Evolutionary conservation across 106 monocot genomes (phyloP).

Genomic region (Dioscorea dumetorum): DNA sequence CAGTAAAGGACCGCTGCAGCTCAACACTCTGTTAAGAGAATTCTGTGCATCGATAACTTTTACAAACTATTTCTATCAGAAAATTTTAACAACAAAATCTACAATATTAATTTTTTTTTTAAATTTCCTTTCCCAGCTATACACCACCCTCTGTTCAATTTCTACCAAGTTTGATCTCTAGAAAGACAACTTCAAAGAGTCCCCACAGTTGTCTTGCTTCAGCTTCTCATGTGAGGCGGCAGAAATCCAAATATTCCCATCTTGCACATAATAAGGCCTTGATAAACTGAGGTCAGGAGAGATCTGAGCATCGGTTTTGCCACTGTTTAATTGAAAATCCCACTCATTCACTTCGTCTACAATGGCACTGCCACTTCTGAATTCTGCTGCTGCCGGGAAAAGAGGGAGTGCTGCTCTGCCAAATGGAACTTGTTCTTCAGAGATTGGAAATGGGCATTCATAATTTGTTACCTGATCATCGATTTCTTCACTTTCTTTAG

Average conservation of each 20-base stretch:
- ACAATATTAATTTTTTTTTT: background rate
- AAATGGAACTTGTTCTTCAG: background rate
- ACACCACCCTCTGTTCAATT: background rate
- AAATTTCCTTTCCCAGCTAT: too few species aligned
- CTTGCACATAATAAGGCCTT: background rate
- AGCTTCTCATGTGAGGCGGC: background rate
- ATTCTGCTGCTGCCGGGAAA: background rate
- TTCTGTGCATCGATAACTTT: too few species aligned
- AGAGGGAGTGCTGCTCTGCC: background rate
- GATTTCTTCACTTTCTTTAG: too few species aligned
- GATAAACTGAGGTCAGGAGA: slow-evolving; percentile 4
- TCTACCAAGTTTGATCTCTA: background rate
- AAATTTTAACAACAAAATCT: background rate
- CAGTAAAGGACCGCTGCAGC: too few species aligned
- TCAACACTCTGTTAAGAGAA: too few species aligned
- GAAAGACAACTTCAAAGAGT: background rate
- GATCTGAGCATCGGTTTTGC: background rate
- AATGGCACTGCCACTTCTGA: background rate
- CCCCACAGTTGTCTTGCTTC: background rate
- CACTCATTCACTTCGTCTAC: background rate
- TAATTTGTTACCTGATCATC: too few species aligned
- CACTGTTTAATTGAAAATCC: background rate
- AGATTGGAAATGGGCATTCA: background rate
- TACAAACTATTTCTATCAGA: background rate
- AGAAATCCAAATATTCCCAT: slow-evolving; percentile 3